Base-by-base conservation (phyloP, 73 alveolate species). In the Paramecium caudatum region DNA sequence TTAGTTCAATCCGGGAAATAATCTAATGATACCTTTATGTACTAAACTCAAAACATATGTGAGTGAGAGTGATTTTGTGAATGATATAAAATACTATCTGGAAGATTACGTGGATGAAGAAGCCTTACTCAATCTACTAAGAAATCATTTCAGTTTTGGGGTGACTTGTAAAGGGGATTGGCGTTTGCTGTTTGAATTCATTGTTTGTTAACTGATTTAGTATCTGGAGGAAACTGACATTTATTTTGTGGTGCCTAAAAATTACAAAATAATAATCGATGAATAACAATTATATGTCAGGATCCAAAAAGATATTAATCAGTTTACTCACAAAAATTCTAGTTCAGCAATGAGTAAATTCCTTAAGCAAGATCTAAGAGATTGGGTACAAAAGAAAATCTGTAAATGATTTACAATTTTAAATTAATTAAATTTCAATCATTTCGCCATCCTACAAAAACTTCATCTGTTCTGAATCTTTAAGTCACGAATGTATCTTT, bases 401-500 rank as follows among this genome's bases (percentile, higher is more conserved):
- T 55, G 80, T 43, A 55, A 55, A 55, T 55, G 80, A 55, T 55
- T 55, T 55, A 8, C 30, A 49, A 27, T 10, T 10, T 46, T 46
- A 46, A 46, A 46, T 46, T n/a, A n/a, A n/a, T n/a, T n/a, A n/a
- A n/a, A n/a, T n/a, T n/a, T 55, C 80, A 55, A 55, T 55, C 80
- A 55, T 55, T 21, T 81, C 99, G 95, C 99, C 99, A 96, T 23
- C 91, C 90, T 63, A 98, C 98, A 27, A 83, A 94, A 16, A 98
- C 99, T 91, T 98, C 99, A 94, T 97, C 99, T 34, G 99, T 98
- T 93, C 99, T 97, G 70, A 98, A 98, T 90, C 99, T 97, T 74
- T 98, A 97, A 27, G 99, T 98, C 86, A 91, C 96, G 45, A 98
- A 97, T 19, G 97, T 88, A 37, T 98, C 99, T 68, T 94, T 90